Base-by-base conservation (phyloP, 495 filamentous ascomycete genomes). In the Penicillium pulvis region DNA sequence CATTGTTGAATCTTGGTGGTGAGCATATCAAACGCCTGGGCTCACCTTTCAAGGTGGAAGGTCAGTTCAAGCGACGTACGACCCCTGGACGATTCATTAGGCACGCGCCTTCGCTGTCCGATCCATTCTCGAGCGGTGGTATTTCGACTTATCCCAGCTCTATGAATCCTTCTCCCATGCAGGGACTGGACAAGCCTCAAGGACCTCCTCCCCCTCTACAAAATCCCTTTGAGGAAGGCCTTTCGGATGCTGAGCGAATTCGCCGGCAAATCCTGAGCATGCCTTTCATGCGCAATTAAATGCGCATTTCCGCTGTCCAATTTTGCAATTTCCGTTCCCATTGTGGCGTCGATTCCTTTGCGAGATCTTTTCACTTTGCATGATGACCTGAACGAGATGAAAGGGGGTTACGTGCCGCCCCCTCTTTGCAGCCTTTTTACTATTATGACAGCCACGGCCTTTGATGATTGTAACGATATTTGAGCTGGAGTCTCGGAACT, bases 1-100 rank as follows among this genome's bases (percentile, higher is more conserved):
- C 63, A 6, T 57, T 74, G 36, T 57, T 70, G 30, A 75, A 71
- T 35, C 56, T 79, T 6, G 59, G 60, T 17, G 71, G 71, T 8
- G 76, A 80, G 49, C 69, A 68, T 31, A 75, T 77, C 41, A 79
- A 75, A 51, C 76, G 79, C 44, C 69, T 84, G 44, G 80, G 81
- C 48, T 84, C 81, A 12, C 81, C 81, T 14, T 84, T 84, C 67
- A 74, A 73, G 33, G 55, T 73, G 10, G 75, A 80, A 47, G 57
- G 61, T 19, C 60, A 20, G 6, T 51, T 58, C 44, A 73, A 68
- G 54, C 71, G 70, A 50, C 61, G 65, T 17, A 65, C 66, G 14
- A 60, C 68, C 6, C 61, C 72, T 16, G 53, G 62, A 11, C 57
- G 73, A 45, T 64, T 62, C 31, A 61, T 65, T 26, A 62, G 73